Evolutionary conservation across 495 filamentous ascomycete genomes (phyloP), one percentile per base, ranked within the genome.

Genomic region (Tricharina praecox): DNA sequence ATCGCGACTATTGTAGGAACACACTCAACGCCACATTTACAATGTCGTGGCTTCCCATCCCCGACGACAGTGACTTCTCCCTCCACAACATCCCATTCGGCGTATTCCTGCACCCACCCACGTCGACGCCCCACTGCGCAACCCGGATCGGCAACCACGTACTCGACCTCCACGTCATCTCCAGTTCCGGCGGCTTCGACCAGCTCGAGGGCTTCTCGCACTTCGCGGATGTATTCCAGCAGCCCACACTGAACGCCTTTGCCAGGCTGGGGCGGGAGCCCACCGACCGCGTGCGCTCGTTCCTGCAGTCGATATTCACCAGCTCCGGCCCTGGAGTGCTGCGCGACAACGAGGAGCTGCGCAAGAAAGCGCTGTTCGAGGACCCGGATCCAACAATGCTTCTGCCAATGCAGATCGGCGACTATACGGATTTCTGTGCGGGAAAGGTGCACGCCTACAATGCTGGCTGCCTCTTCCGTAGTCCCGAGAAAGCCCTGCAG

Each of bases 361-460:
- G 72, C 51, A 64, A 71, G 38, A 55, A 67, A 35, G 69, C 66
- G 0, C 62, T 85, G 3, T 67, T 70, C 7, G 62, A 70, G 3
- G 9, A 15, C 2, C 38, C 32, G 10, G 25, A 13, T 0, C 77
- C 86, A 20, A 72, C 66, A 46, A 81, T 75, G 61, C 23, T 13
- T 25, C 34, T 95, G 11, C 88, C 88, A 3, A 77, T 96, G 75
- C 69, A 71, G 25, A 85, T 94, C 46, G 82, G 83, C n/a, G 85
- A 95, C 61, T 96, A 96, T 64, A 92, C 88, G 10, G 88, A 96
- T 65, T 96, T 96, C 68, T 96, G 85, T 65, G 88, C 81, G n/a
- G 88, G 88, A 21, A 64, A 78, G 44, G 78, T 93, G 58, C 88
- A 96, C 64, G 88, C 88, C 32, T 80, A 76, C 66, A 80, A 82